Base-by-base conservation (phyloP, 768 basidiomycete genomes). In the Trametes coccinea region DNA sequence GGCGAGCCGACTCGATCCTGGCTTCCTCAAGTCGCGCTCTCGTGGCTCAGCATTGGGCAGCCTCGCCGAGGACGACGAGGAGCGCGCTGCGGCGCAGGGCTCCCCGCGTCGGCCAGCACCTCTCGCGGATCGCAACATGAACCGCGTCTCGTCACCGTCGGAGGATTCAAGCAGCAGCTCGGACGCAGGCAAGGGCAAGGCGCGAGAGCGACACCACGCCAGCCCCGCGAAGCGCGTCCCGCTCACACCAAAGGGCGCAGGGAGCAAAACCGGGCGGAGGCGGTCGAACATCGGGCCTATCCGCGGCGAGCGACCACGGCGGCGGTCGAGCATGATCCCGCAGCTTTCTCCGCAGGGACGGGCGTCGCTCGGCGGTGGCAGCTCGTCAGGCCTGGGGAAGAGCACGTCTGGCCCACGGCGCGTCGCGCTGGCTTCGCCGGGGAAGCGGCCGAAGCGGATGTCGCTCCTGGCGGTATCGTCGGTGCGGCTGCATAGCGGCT, bases 271-370 rank as follows among this genome's bases (percentile, higher is more conserved):
- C 33, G 66, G 72, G 1, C 79, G 87, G 46, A 78, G 89, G 61
- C 82, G 88, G 41, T 93, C 92, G 27, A 88, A 87, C 66, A 82
- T 92, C 59, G 92, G 92, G 4, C 82, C 88, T n/a, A 69, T 86
- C 71, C 85, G 92, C 39, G 80, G 76, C 61, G 92, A 93, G 72
- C 90, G 89, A 72, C 75, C 76, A 13, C 78, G 90, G 61, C 79
- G 92, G 60, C 81, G 92, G 59, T 92, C 92, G 41, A 94, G 92
- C 69, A 74, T 92, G 78, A 90, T 93, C 62, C 88, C 88, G n/a
- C 84, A 85, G 63, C 80, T 84, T 51, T 81, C 84, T 14, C 78
- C 81, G n/a, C 75, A 71, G 45, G 71, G 70, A 29, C 76, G 72
- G 37, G 82, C 82, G 29, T 68, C 70, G 6, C 59, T 64, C 40